phyloP scores from a whole-genome alignment of 2,329 filamentous ascomycete species.

The Gaeumannomyces tritici region DNA sequence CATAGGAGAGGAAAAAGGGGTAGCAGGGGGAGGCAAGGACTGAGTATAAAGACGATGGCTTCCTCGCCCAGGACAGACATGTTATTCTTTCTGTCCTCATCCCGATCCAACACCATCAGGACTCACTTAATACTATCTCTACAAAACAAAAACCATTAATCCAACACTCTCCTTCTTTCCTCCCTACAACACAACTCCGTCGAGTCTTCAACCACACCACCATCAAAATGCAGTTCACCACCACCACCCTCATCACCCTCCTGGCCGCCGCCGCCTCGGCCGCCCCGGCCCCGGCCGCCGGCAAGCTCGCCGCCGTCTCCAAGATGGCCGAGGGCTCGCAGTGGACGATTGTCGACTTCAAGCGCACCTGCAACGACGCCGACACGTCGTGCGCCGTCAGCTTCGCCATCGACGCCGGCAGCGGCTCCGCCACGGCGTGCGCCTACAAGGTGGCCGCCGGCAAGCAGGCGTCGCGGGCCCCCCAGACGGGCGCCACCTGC shows the following conservation, averaged over 20 bases:
- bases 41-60: background rate
- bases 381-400: constrained; percentile 32
- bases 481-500: constrained; percentile 30
- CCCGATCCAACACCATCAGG: background rate
- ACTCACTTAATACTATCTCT: background rate
- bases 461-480: constrained; percentile 21
- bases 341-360: constrained; percentile 4
- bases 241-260: constrained; percentile 2
- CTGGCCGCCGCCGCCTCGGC: constrained; percentile 2
- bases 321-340: background rate
- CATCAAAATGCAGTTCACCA: constrained; percentile 3
- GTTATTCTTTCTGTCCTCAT: background rate
- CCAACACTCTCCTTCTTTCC: background rate
- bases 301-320: background rate
- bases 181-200: background rate
- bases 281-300: background rate
- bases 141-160: background rate
- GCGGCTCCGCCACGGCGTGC: constrained; percentile 23
- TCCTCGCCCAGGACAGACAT: background rate
- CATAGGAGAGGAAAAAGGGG: background rate
- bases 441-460: constrained; percentile 24
- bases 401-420: constrained; percentile 29
- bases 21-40: background rate
- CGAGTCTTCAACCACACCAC: background rate
- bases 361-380: constrained; percentile 3